Percentiles rank a stretch among this genome's conserved stretches.
phyloP scores from a whole-genome alignment of 768 basidiomycete species.

The Hericium coralloides region DNA sequence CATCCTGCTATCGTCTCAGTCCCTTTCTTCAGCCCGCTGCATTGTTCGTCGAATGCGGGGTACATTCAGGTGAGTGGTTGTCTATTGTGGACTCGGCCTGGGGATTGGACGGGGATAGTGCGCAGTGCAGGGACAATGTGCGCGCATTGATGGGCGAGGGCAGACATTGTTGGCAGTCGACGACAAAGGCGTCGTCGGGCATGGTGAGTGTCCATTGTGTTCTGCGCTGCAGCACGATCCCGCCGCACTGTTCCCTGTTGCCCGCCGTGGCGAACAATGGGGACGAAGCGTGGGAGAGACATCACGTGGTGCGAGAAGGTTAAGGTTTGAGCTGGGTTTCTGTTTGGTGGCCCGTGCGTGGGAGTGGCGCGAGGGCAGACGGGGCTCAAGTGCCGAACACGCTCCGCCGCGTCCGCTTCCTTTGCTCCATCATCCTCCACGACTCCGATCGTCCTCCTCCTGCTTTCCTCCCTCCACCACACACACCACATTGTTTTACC shows the following conservation, averaged over 20 bases:
- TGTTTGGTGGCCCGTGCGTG: conserved; percentile 16
- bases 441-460: conserved; percentile 11
- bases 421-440: conserved; percentile 17
- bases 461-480: not conserved
- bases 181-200: not conserved
- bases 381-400: conserved; percentile 15
- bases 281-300: not conserved
- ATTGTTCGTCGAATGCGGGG: too few species aligned
- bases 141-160: not conserved
- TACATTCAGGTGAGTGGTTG: too few species aligned
- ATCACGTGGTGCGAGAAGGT: conserved; percentile 13
- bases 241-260: not conserved
- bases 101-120: not conserved
- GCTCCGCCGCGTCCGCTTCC: conserved; percentile 18
- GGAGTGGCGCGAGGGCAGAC: conserved; percentile 13
- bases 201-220: conserved; percentile 1
- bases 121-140: not conserved
- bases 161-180: not conserved
- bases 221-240: not conserved
- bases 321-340: conserved; percentile 13
- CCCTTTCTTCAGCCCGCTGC: not conserved
- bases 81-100: too few species aligned
- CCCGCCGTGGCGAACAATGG: not conserved
- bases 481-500: not conserved
- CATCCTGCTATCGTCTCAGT: not conserved